Conservation (phyloP, 2,329 filamentous ascomycete genomes). For the Capronia coronata region DNA sequence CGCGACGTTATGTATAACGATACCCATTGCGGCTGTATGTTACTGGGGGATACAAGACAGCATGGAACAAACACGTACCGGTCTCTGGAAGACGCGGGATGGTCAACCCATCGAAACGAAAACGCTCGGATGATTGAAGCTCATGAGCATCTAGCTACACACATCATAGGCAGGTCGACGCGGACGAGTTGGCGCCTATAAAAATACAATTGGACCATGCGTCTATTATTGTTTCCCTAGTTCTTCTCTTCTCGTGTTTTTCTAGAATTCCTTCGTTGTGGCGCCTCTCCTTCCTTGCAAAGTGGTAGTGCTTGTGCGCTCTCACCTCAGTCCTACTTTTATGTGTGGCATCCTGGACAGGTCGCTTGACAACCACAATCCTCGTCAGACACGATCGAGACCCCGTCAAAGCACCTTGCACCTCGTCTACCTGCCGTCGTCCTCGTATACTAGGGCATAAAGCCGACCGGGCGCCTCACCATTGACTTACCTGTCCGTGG, state of each 20-base stretch:
- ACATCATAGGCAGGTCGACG: not conserved
- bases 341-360: not conserved
- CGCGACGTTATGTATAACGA: conserved; percentile 19
- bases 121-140: not conserved
- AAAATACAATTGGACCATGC: not conserved
- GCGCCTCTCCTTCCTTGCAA: too few species aligned
- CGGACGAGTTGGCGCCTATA: not conserved
- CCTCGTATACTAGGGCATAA: not conserved
- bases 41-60: conserved; percentile 11
- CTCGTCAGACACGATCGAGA: not conserved
- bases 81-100: conserved; percentile 24
- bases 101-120: not conserved
- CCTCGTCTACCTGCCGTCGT: not conserved
- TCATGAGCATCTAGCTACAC: not conserved
- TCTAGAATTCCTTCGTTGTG: not conserved
- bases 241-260: not conserved
- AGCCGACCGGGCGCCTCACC: not conserved
- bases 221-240: not conserved
- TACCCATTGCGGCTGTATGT: conserved; percentile 22
- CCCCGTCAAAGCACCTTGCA: not conserved
- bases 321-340: not conserved
- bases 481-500: too few species aligned
- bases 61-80: conserved; percentile 3
- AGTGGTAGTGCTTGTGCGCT: not conserved
- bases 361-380: not conserved